These are phyloP conservation scores for Larix sibirica DNA, from an alignment of 83 land plant species.

Conservation along the genomic window DNA sequence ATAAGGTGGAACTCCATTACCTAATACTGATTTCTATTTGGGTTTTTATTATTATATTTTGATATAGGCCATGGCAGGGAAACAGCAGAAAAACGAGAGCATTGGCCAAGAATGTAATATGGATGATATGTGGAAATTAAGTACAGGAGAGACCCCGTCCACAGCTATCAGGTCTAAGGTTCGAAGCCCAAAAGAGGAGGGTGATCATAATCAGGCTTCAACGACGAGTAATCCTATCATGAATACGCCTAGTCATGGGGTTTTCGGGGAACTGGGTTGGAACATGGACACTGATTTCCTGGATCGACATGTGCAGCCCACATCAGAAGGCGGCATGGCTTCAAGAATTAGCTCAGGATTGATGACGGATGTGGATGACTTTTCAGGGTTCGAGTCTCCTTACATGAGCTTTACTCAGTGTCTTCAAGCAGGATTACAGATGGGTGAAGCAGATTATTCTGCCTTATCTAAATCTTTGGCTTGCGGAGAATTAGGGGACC, in stretches of 20 bases:
- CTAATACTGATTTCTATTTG: too few species aligned
- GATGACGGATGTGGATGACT: background rate
- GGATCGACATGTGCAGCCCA: too few species aligned
- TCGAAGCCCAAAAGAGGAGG: background rate
- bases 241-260: background rate
- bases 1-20: too few species aligned
- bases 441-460: conserved; percentile 10
- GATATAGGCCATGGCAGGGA: too few species aligned
- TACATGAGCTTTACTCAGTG: conserved; percentile 14
- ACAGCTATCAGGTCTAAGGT: background rate
- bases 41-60: too few species aligned
- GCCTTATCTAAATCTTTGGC: background rate
- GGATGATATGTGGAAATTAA: background rate
- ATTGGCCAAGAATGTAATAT: background rate
- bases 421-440: conserved; percentile 7
- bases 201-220: background rate
- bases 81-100: background rate
- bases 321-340: too few species aligned
- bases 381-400: background rate
- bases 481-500: background rate
- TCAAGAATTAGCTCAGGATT: too few species aligned
- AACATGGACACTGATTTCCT: background rate
- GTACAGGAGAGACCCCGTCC: background rate
- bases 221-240: background rate
- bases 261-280: background rate